These are phyloP conservation scores for Cystobasidium onofrii DNA, from an alignment of 768 basidiomycete species.

Conservation along the genomic window DNA sequence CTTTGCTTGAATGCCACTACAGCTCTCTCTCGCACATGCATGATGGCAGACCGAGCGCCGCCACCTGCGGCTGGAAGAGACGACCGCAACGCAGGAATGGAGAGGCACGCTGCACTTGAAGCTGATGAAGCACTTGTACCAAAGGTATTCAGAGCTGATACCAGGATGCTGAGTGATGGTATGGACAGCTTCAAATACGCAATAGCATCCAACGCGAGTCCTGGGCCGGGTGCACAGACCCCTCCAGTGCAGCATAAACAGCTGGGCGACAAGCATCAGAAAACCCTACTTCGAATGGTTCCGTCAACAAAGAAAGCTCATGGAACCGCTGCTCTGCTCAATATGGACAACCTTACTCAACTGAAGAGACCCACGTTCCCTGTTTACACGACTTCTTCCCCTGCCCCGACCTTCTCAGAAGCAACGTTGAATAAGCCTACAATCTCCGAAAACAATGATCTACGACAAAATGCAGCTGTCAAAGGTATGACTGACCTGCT, in stretches of 20 bases:
- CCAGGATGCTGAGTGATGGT: background rate
- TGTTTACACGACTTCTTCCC: background rate
- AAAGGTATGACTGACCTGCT: background rate
- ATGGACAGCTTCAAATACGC: background rate
- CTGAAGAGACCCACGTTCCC: background rate
- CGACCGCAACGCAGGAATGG: background rate
- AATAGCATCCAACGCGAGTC: background rate
- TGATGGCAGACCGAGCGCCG: background rate
- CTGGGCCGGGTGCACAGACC: no score
- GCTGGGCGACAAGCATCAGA: background rate
- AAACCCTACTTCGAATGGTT: background rate
- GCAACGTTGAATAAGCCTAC: background rate
- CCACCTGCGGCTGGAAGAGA: background rate
- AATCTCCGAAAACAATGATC: background rate
- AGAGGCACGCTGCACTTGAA: background rate
- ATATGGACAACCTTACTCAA: background rate
- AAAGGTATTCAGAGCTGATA: background rate
- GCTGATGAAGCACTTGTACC: background rate
- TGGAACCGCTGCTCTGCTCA: background rate
- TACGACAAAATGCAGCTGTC: background rate
- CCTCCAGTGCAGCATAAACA: background rate
- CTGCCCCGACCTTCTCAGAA: background rate
- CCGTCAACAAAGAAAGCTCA: background rate
- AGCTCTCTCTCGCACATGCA: background rate
- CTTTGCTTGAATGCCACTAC: background rate